phyloP scores from a whole-genome alignment of 768 basidiomycete species.

The Melanogaster broomeanus region DNA sequence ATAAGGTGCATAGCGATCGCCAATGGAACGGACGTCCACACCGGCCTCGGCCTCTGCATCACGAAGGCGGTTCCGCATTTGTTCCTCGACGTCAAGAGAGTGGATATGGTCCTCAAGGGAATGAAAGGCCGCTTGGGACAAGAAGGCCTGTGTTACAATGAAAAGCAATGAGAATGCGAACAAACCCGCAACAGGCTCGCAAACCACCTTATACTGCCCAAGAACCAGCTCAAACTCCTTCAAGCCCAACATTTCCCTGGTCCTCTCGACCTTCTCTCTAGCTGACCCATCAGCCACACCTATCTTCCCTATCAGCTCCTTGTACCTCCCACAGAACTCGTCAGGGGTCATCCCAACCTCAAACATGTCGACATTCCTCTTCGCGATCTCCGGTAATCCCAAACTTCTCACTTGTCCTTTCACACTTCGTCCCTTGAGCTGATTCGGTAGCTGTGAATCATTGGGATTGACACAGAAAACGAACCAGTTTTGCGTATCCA shows the following conservation, averaged over 20 bases:
- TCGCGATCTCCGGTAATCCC: slow-evolving; percentile 78
- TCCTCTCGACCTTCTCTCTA: slow-evolving; percentile 61
- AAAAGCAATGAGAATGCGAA: slow-evolving; percentile 2
- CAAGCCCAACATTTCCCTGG: slow-evolving; percentile 55
- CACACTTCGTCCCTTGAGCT: slow-evolving; percentile 87
- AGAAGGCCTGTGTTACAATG: slow-evolving; percentile 64
- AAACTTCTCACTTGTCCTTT: slow-evolving; percentile 88
- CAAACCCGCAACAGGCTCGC: background rate
- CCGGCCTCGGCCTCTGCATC: slow-evolving; percentile 76
- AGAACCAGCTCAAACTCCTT: slow-evolving; percentile 75
- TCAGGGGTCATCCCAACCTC: slow-evolving; percentile 84
- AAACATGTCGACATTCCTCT: slow-evolving; percentile 63
- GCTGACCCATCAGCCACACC: slow-evolving; percentile 62
- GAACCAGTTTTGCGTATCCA: slow-evolving; percentile 91
- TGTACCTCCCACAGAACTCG: slow-evolving; percentile 87
- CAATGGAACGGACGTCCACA: slow-evolving; percentile 52
- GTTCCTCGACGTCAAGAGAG: slow-evolving; percentile 81
- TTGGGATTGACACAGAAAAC: slow-evolving; percentile 95
- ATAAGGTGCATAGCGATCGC: slow-evolving; percentile 83
- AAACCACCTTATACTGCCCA: slow-evolving; percentile 78
- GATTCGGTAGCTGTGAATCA: slow-evolving; percentile 92
- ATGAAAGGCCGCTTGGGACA: slow-evolving; percentile 86
- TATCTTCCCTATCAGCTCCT: slow-evolving; percentile 56
- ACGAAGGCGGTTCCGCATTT: slow-evolving; percentile 75
- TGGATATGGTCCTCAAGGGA: slow-evolving; percentile 86